Percentiles rank a stretch among this genome's conserved stretches.
Conservation (phyloP, 2,329 filamentous ascomycete species). For the Apiospora aurea region DNA sequence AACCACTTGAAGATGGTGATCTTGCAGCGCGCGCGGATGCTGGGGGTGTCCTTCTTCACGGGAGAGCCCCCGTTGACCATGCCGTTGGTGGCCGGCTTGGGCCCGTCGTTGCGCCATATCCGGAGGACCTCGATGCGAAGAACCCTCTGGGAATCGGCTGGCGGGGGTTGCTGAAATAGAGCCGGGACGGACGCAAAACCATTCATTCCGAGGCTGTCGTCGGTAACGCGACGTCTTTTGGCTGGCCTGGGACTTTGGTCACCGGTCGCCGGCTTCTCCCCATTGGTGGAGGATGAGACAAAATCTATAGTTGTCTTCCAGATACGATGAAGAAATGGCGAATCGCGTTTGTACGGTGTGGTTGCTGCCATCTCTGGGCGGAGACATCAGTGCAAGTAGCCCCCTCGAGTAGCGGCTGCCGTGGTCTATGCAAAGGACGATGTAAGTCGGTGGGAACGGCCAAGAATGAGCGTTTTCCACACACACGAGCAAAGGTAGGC, state of each 20-base stretch:
- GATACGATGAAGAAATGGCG: slow-evolving; percentile 63
- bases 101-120: slow-evolving; percentile 57
- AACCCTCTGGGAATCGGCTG: slow-evolving; percentile 45
- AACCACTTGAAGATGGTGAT: slow-evolving; percentile 48
- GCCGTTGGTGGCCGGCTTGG: slow-evolving; percentile 36
- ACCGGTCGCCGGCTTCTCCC: slow-evolving; percentile 47
- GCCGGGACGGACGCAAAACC: slow-evolving; percentile 34
- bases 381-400: slow-evolving; percentile 21
- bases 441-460: slow-evolving; percentile 14
- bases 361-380: slow-evolving; percentile 55
- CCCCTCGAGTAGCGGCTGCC: slow-evolving; percentile 19
- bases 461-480: slow-evolving; percentile 14
- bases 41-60: slow-evolving; percentile 44
- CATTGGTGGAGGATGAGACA: slow-evolving; percentile 50
- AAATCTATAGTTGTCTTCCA: slow-evolving; percentile 59
- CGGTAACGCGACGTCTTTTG: slow-evolving; percentile 59
- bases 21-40: slow-evolving; percentile 51
- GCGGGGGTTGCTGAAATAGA: slow-evolving; percentile 35
- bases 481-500: slow-evolving; percentile 11
- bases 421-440: slow-evolving; percentile 15
- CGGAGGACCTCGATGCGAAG: slow-evolving; percentile 62
- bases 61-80: slow-evolving; percentile 38
- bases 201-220: slow-evolving; percentile 45
- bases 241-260: slow-evolving; percentile 48
- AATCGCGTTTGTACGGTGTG: slow-evolving; percentile 54